Conservation (phyloP, 139 green algal species). For the Chlamydomonas applanata region DNA sequence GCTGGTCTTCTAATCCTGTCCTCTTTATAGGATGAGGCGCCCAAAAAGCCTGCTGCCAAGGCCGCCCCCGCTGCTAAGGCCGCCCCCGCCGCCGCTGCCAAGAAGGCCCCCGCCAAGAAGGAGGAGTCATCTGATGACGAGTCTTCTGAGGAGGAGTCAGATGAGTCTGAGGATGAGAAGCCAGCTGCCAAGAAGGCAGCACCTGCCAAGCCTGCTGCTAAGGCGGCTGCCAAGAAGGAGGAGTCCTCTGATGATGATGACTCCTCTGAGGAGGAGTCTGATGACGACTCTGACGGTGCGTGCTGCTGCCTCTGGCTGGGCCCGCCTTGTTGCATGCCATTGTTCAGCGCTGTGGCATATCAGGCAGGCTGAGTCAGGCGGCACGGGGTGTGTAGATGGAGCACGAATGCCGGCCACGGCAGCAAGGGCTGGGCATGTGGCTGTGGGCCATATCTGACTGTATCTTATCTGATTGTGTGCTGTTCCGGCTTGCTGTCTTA, state of each 20-base stretch:
- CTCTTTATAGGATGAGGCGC: conserved; percentile 7
- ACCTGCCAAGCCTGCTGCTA: conserved; percentile 13
- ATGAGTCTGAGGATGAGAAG: conserved; percentile 26
- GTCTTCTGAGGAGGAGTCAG: conserved; percentile 12
- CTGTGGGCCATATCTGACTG: too few relatives aligned
- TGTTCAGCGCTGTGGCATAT: too few relatives aligned
- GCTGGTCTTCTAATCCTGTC: too few relatives aligned
- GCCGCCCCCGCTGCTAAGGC: background rate
- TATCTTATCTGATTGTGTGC: too few relatives aligned
- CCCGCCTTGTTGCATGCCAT: too few relatives aligned
- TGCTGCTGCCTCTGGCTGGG: background rate
- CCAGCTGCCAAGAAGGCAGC: conserved; percentile 19
- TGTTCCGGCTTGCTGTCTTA: too few relatives aligned
- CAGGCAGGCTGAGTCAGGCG: background rate
- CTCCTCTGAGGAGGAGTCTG: conserved; percentile 16
- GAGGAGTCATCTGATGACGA: conserved; percentile 22
- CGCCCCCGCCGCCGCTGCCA: conserved; percentile 4
- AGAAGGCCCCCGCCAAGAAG: conserved; percentile 26
- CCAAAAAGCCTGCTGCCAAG: conserved; percentile 5
- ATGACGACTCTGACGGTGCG: conserved; percentile 1
- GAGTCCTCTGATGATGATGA: conserved; percentile 11
- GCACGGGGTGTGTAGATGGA: background rate
- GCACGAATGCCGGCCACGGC: too few relatives aligned
- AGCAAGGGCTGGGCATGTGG: too few relatives aligned
- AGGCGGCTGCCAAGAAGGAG: conserved; percentile 21